Percentiles rank a stretch among this genome's conserved stretches.
Evolutionary conservation across 1,139 yeast genomes (phyloP).

Genomic region (Blastobotrys buckinghamii): DNA sequence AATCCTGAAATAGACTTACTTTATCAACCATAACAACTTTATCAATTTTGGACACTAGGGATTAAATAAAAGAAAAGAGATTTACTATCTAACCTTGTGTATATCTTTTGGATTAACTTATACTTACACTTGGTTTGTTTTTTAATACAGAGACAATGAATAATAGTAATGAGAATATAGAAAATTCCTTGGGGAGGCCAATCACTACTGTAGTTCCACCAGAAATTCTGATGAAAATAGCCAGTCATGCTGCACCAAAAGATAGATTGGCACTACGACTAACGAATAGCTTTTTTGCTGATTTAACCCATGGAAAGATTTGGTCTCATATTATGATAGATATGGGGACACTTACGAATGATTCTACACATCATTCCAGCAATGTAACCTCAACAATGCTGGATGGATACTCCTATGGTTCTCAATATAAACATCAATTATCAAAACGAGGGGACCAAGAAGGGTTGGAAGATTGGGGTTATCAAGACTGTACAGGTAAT

Average conservation of each 20-base stretch:
- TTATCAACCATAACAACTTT: too few species aligned
- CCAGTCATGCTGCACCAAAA: neutral
- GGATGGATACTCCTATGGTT: neutral
- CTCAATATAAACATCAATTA: conserved; percentile 1
- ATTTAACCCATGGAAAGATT: neutral
- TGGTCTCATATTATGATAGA: conserved; percentile 4
- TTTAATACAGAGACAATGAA: too few species aligned
- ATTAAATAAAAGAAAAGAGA: too few species aligned
- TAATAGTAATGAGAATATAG: too few species aligned
- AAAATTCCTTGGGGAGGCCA: neutral
- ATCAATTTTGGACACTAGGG: too few species aligned
- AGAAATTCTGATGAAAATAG: neutral
- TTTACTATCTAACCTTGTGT: too few species aligned
- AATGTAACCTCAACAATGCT: neutral
- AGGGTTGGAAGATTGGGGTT: neutral
- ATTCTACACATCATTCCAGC: neutral
- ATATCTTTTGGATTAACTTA: too few species aligned
- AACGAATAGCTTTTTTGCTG: neutral
- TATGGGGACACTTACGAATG: neutral
- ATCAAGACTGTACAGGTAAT: neutral
- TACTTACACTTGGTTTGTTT: too few species aligned
- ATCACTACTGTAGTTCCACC: neutral
- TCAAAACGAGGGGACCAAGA: neutral
- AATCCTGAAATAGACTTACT: too few species aligned
- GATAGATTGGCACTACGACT: neutral